Evolutionary conservation across 331 rosid species (phyloP), one percentile per base, ranked within the genome.

Genomic region (Saraca asoca): DNA sequence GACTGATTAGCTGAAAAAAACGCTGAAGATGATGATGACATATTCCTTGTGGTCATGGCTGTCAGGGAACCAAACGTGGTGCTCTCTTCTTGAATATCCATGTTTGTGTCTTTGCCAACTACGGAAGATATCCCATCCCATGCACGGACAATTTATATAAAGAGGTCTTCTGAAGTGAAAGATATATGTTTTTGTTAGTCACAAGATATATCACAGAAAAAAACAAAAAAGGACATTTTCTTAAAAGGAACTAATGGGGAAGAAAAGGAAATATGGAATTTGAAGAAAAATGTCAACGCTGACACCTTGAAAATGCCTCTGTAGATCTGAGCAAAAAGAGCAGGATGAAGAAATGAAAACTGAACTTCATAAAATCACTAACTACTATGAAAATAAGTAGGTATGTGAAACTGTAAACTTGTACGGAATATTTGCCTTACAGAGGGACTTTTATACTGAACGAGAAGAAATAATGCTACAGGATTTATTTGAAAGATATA

Each of bases 1-100:
- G 97, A 91, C 75, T 88, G 97, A 53, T 82, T 83, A 12, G 95
- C 97, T 6, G 97, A 91, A 61, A 82, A 84, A 68, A 91, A 91
- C 5, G 82, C 77, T 6, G 95, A 88, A 64, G 97, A 91, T 7
- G 97, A 86, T 0, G 97, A 84, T 2, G 95, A 91, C 83, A 84
- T 72, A 48, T 85, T 91, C 76, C 94, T 84, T 33, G 65, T 58
- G 59, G 89, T 82, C 38, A 84, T 75, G 66, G 86, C 82, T 35
- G 57, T 80, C 68, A 85, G 71, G 64, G 90, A 83, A 64, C 79
- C 77, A 20, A 81, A 79, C 62, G 80, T 75, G 71, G 82, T 48
- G 80, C 89, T 86, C 37, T 88, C 97, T 71, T 88, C 97, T 70
- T 83, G 76, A 41, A 68, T 70, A 60, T 88, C 94, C 97, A 91